Conservation (phyloP, 169 alveolate genomes). For the Eimeria brunetti region DNA sequence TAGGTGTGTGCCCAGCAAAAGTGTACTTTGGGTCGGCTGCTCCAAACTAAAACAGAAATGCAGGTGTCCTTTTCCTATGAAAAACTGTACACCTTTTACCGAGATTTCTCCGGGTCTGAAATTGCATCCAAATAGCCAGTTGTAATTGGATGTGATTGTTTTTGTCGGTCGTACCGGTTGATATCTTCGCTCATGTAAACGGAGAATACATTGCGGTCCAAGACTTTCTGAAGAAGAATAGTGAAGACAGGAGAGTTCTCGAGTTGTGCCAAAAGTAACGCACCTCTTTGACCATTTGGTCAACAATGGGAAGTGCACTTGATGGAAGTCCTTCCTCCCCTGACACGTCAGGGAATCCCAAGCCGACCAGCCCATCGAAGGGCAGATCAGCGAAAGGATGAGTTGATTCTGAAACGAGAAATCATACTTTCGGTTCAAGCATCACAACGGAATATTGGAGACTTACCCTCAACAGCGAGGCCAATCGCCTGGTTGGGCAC, state of each 20-base stretch:
- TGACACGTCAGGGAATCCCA: slow-evolving; percentile 93
- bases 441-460: not conserved
- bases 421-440: not conserved
- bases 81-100: slow-evolving; percentile 48
- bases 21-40: slow-evolving; percentile 92
- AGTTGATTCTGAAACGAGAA: slow-evolving; percentile 85
- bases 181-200: slow-evolving; percentile 90
- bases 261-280: not conserved
- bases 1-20: slow-evolving; percentile 87
- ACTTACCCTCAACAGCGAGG: slow-evolving; percentile 89
- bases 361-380: slow-evolving; percentile 96
- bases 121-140: slow-evolving; percentile 40
- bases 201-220: slow-evolving; percentile 91
- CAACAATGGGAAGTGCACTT: slow-evolving; percentile 86
- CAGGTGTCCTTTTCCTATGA: not conserved
- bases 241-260: too few species aligned
- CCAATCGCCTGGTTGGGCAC: slow-evolving; percentile 93
- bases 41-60: slow-evolving; percentile 89
- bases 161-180: slow-evolving; percentile 75
- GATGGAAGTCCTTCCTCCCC: slow-evolving; percentile 79
- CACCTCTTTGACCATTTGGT: slow-evolving; percentile 86
- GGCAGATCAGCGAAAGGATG: slow-evolving; percentile 94
- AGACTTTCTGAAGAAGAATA: slow-evolving; percentile 76
- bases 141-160: not conserved
- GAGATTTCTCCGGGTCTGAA: slow-evolving; percentile 82